A percentile compares a stretch with the other conserved stretches of the same genome.
phyloP scores from a whole-genome alignment of 129 eudicot genomes.

The Sambucus nigra region DNA sequence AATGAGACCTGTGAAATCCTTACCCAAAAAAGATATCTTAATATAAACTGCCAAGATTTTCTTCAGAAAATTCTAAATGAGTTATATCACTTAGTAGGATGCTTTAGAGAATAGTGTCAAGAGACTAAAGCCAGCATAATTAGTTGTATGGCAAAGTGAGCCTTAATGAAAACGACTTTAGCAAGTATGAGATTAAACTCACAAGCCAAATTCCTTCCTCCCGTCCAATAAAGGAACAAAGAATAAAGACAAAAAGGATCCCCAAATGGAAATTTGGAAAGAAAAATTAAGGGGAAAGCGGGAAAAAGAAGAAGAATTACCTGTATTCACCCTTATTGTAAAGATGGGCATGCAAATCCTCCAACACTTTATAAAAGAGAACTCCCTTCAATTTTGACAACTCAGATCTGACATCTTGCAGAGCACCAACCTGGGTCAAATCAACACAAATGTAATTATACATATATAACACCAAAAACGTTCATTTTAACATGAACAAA shows the following conservation, averaged over 20 bases:
- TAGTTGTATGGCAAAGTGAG: neutral
- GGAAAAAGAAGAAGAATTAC: conserved; percentile 29
- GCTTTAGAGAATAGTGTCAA: neutral
- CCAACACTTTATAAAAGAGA: conserved; percentile 86
- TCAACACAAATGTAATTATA: conserved; percentile 10
- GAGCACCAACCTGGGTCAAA: conserved; percentile 86
- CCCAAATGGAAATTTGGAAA: neutral
- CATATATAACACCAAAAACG: conserved; percentile 7
- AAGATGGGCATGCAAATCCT: conserved; percentile 93
- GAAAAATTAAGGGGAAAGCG: neutral
- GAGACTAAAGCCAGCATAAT: neutral
- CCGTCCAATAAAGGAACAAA: neutral
- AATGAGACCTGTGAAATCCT: neutral
- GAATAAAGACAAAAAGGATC: conserved; percentile 1
- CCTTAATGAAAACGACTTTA: neutral
- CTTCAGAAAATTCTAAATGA: neutral
- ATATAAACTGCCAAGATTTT: neutral
- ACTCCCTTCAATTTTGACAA: conserved; percentile 75
- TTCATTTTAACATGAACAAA: conserved; percentile 10
- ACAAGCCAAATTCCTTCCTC: neutral
- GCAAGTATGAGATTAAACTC: neutral
- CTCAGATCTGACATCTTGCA: conserved; percentile 97
- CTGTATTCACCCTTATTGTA: conserved; percentile 94
- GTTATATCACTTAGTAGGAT: neutral
- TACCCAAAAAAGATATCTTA: neutral